Evolutionary conservation across 2,329 filamentous ascomycete species (phyloP).

Genomic region (Penicillium freii): DNA sequence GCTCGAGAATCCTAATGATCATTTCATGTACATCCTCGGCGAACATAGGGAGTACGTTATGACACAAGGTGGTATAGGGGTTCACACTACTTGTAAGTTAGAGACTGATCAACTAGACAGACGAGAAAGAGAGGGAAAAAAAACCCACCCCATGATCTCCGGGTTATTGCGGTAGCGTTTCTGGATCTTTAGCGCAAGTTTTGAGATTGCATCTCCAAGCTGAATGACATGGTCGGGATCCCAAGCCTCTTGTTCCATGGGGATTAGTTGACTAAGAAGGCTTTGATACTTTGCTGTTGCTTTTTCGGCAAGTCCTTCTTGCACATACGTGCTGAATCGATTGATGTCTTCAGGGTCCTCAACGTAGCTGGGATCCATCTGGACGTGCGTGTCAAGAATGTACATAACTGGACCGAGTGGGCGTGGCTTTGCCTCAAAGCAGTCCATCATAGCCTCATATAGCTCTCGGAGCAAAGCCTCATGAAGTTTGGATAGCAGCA

Average conservation of each 20-base stretch:
- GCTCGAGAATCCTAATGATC: slow-evolving; percentile 74
- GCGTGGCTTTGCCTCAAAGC: slow-evolving; percentile 84
- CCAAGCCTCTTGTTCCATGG: slow-evolving; percentile 77
- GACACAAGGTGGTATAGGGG: slow-evolving; percentile 69
- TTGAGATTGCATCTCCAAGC: slow-evolving; percentile 80
- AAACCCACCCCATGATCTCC: slow-evolving; percentile 70
- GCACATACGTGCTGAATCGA: slow-evolving; percentile 69
- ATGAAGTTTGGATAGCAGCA: slow-evolving; percentile 70
- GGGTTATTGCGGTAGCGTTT: slow-evolving; percentile 89
- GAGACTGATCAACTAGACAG: slow-evolving; percentile 24
- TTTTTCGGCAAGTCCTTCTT: slow-evolving; percentile 69
- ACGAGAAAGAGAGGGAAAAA: slow-evolving; percentile 48
- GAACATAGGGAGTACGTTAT: slow-evolving; percentile 83
- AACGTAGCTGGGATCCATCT: slow-evolving; percentile 72
- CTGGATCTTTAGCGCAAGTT: slow-evolving; percentile 81
- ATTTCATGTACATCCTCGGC: slow-evolving; percentile 86
- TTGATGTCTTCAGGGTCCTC: slow-evolving; percentile 67
- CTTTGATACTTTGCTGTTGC: slow-evolving; percentile 77
- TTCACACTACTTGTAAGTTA: slow-evolving; percentile 47
- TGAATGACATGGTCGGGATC: slow-evolving; percentile 87
- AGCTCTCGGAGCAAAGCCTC: slow-evolving; percentile 83
- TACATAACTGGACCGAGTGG: slow-evolving; percentile 76
- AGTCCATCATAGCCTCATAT: slow-evolving; percentile 80
- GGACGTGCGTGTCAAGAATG: slow-evolving; percentile 78
- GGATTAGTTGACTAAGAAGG: slow-evolving; percentile 76